A percentile compares a stretch with the other conserved stretches of the same genome.
These are phyloP conservation scores for Penicillium vulpinum DNA, from an alignment of 2,329 filamentous ascomycete genomes.

Conservation along the genomic window DNA sequence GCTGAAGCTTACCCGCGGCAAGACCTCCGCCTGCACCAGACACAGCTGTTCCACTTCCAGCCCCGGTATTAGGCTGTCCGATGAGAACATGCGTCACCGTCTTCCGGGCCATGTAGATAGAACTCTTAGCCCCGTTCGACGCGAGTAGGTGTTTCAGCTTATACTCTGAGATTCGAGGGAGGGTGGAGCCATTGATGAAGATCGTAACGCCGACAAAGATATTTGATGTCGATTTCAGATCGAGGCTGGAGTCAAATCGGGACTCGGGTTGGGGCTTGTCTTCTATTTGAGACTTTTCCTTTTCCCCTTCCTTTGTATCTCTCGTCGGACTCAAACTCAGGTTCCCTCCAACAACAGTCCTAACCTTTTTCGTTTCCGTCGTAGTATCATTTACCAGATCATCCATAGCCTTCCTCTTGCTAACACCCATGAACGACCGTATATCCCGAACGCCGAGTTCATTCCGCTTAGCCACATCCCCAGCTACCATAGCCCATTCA, in stretches of 20 bases:
- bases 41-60: constrained; percentile 3
- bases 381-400: constrained; percentile 14
- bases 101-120: constrained; percentile 68
- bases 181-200: constrained; percentile 85
- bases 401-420: constrained; percentile 46
- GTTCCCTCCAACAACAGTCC: not conserved
- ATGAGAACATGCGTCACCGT: constrained; percentile 85
- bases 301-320: constrained; percentile 2
- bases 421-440: constrained; percentile 49
- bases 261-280: not conserved
- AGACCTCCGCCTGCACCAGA: constrained; percentile 70
- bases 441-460: constrained; percentile 42
- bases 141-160: constrained; percentile 76
- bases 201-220: constrained; percentile 73
- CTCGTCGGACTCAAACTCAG: too few relatives aligned
- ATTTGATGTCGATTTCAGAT: constrained; percentile 28
- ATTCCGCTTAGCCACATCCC: constrained; percentile 27
- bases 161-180: constrained; percentile 79
- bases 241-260: not conserved
- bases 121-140: constrained; percentile 70
- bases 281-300: not conserved
- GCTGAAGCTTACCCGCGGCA: constrained; percentile 75
- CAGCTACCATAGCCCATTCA: constrained; percentile 52
- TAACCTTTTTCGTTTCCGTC: constrained; percentile 14
- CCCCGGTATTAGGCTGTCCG: constrained; percentile 56